These are phyloP conservation scores for Trypanosoma caninum DNA, from an alignment of 208 protist species.

Conservation along the genomic window DNA sequence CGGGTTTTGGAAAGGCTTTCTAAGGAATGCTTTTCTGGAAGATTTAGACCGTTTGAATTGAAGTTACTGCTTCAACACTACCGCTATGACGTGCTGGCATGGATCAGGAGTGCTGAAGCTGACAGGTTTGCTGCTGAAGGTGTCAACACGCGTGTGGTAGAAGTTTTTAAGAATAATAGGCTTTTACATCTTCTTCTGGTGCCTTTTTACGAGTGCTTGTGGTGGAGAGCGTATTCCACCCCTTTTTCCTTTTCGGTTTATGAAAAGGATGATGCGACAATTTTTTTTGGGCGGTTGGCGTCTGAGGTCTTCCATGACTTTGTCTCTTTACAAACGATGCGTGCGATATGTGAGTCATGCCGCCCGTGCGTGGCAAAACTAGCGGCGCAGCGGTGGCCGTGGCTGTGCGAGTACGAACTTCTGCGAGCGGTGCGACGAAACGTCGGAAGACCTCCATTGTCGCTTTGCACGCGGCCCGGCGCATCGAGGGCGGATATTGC, in stretches of 20 bases:
- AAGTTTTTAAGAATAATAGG: constrained; percentile 27
- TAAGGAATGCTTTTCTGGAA: constrained; percentile 26
- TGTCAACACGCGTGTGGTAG: constrained; percentile 30
- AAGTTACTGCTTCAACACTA: constrained; percentile 48
- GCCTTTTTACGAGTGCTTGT: constrained; percentile 10
- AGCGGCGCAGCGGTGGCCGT: constrained; percentile 40
- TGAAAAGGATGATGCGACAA: neutral
- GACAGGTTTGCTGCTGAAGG: neutral
- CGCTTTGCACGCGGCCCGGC: constrained; percentile 43
- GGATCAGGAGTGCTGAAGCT: constrained; percentile 4
- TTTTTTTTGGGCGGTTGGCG: constrained; percentile 11
- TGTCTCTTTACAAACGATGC: constrained; percentile 22
- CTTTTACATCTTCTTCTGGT: constrained; percentile 33
- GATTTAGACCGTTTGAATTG: constrained; percentile 47
- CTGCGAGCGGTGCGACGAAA: constrained; percentile 22
- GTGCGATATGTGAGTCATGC: constrained; percentile 35
- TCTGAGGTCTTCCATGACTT: constrained; percentile 41
- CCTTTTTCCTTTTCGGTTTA: too few species aligned
- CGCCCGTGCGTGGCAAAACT: constrained; percentile 21
- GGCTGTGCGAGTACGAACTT: constrained; percentile 60
- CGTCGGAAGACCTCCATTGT: constrained; percentile 30
- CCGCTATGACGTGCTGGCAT: constrained; percentile 20
- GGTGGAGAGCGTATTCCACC: neutral
- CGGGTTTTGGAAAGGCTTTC: constrained; percentile 49
- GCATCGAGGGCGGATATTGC: constrained; percentile 34